phyloP scores from a whole-genome alignment of 2,329 filamentous ascomycete species.

The Colletotrichum musae region DNA sequence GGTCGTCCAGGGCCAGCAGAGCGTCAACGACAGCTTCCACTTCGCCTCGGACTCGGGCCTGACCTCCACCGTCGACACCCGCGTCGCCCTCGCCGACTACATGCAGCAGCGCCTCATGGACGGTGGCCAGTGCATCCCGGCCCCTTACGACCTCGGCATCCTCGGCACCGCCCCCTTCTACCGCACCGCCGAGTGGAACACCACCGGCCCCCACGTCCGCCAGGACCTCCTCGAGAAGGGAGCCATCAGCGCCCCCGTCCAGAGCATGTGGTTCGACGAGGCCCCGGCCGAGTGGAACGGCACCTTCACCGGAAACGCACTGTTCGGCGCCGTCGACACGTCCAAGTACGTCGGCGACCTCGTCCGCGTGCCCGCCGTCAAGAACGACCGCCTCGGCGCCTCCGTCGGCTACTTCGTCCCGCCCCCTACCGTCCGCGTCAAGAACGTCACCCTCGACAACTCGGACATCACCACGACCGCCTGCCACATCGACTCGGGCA shows the following conservation, averaged over 20 bases:
- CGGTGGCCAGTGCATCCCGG: conserved; percentile 24
- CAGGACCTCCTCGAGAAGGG: conserved; percentile 33
- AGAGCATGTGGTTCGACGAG: conserved; percentile 38
- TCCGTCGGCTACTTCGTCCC: conserved; percentile 31
- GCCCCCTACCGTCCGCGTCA: conserved; percentile 24
- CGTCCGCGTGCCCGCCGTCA: conserved; percentile 16
- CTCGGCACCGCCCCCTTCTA: conserved; percentile 32
- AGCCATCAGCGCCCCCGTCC: conserved; percentile 30
- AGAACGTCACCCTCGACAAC: conserved; percentile 24
- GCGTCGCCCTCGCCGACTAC: conserved; percentile 24
- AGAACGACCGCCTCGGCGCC: conserved; percentile 31
- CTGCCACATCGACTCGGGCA: conserved; percentile 28
- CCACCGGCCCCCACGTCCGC: conserved; percentile 31
- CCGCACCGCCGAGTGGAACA: conserved; percentile 30
- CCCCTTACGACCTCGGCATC: conserved; percentile 30
- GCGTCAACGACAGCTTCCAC: conserved; percentile 32
- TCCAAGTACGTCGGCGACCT: conserved; percentile 30
- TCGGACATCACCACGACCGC: neutral
- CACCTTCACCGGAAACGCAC: conserved; percentile 33
- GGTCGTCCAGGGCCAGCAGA: conserved; percentile 20
- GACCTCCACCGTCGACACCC: conserved; percentile 1
- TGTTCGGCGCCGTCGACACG: conserved; percentile 30
- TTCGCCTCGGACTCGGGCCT: conserved; percentile 25
- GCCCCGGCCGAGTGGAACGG: conserved; percentile 25
- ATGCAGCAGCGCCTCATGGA: conserved; percentile 30